Evolutionary conservation across 139 green algal species (phyloP).

Genomic region (Coccomyxa sp.): DNA sequence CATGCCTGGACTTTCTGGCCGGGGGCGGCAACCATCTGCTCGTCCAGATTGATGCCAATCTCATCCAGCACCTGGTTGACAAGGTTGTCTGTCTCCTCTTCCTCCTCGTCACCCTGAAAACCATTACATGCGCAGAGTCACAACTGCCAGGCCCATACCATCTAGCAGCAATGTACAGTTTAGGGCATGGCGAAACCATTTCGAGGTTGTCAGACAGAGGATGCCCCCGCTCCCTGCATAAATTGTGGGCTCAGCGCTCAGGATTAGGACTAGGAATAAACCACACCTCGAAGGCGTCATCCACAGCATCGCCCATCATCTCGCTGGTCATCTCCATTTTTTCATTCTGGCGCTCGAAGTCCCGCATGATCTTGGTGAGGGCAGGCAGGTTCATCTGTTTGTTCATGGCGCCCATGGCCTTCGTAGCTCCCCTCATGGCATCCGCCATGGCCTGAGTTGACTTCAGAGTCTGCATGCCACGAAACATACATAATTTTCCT

Average conservation of each 20-base stretch:
- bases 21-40: slow-evolving; percentile 29
- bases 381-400: slow-evolving; percentile 89
- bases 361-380: slow-evolving; percentile 88
- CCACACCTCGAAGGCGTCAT: slow-evolving; percentile 85
- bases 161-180: background rate
- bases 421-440: slow-evolving; percentile 93
- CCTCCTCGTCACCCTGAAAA: slow-evolving; percentile 80
- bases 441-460: slow-evolving; percentile 96
- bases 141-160: background rate
- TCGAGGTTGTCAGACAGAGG: no score
- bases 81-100: slow-evolving; percentile 93
- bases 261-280: background rate
- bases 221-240: no score
- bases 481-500: background rate
- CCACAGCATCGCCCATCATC: slow-evolving; percentile 94
- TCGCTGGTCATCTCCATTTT: slow-evolving; percentile 97
- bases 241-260: no score
- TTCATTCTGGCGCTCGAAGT: slow-evolving; percentile 98
- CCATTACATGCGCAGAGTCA: background rate
- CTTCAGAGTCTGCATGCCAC: slow-evolving; percentile 85
- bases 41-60: slow-evolving; percentile 71
- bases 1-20: slow-evolving; percentile 13
- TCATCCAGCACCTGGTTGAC: slow-evolving; percentile 90
- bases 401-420: slow-evolving; percentile 97
- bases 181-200: no score